A percentile compares a stretch with the other conserved stretches of the same genome.
These are phyloP conservation scores for Geotrichum aggregatum DNA, from an alignment of 1,139 yeast genomes.

Conservation along the genomic window DNA sequence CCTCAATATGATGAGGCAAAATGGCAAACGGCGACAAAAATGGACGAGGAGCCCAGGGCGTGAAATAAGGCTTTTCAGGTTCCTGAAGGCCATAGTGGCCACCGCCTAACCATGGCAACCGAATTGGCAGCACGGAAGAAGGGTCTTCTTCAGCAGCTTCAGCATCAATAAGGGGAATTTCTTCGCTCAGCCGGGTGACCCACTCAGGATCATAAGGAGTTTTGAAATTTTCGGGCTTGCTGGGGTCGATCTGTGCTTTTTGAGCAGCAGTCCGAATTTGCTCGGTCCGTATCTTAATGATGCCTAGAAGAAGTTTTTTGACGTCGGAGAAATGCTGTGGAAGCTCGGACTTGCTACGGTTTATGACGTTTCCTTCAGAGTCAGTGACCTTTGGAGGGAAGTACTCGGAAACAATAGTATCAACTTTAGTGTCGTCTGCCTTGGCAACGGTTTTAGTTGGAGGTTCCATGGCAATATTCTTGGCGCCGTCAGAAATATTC, in stretches of 20 bases:
- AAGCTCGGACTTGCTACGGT: conserved; percentile 26
- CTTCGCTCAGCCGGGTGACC: conserved; percentile 49
- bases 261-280: conserved; percentile 44
- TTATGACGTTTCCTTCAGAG: conserved; percentile 21
- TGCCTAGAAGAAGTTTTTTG: conserved; percentile 53
- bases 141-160: conserved; percentile 57
- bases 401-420: conserved; percentile 24
- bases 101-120: conserved; percentile 45
- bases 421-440: conserved; percentile 20
- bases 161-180: conserved; percentile 49
- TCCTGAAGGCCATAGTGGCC: conserved; percentile 72
- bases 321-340: conserved; percentile 36
- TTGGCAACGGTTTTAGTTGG: conserved; percentile 17
- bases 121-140: conserved; percentile 32
- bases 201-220: conserved; percentile 55
- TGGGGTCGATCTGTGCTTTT: conserved; percentile 29
- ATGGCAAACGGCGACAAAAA: conserved; percentile 90
- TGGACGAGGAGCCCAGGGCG: conserved; percentile 96
- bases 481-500: too few species aligned
- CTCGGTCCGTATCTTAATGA: conserved; percentile 51
- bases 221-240: conserved; percentile 23
- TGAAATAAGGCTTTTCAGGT: conserved; percentile 75
- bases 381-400: conserved; percentile 23
- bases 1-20: conserved; percentile 85
- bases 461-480: too few species aligned